Percentiles rank a stretch among this genome's conserved stretches.
phyloP scores from a whole-genome alignment of 805 yeast genomes.

The Barnettozyma sucrosica region DNA sequence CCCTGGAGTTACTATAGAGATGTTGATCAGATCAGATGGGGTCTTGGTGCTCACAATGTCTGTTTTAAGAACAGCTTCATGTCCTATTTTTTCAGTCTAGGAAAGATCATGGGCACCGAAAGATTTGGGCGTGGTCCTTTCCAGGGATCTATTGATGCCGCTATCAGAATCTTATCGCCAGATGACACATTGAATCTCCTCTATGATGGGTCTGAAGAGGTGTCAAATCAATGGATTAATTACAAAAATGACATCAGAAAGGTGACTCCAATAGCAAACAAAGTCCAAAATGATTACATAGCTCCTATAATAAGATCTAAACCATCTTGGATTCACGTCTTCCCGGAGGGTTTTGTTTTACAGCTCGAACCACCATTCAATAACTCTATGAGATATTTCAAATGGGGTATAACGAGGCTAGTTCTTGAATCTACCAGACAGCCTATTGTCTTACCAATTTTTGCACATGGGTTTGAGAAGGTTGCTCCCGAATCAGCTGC shows the following conservation, averaged over 20 bases:
- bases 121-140: slow-evolving; percentile 92
- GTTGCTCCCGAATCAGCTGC: slow-evolving; percentile 72
- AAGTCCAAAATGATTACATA: slow-evolving; percentile 28
- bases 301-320: slow-evolving; percentile 56
- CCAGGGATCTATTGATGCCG: slow-evolving; percentile 86
- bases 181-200: slow-evolving; percentile 53
- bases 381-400: slow-evolving; percentile 89
- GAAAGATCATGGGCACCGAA: slow-evolving; percentile 81
- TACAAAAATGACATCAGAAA: slow-evolving; percentile 2
- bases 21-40: slow-evolving; percentile 79
- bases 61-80: slow-evolving; percentile 60
- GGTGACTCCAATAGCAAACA: slow-evolving; percentile 6
- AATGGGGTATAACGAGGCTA: slow-evolving; percentile 90
- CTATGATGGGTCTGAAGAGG: slow-evolving; percentile 25
- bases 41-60: slow-evolving; percentile 86
- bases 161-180: slow-evolving; percentile 71
- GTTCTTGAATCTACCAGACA: slow-evolving; percentile 76
- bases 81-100: slow-evolving; percentile 69
- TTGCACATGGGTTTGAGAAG: slow-evolving; percentile 78
- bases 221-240: slow-evolving; percentile 15
- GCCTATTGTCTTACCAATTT: slow-evolving; percentile 86
- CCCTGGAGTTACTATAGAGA: slow-evolving; percentile 64
- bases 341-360: slow-evolving; percentile 92
- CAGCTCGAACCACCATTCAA: slow-evolving; percentile 74
- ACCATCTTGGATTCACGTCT: slow-evolving; percentile 88